These are phyloP conservation scores for Fusarium musae DNA, from an alignment of 2,329 filamentous ascomycete species.

Conservation along the genomic window DNA sequence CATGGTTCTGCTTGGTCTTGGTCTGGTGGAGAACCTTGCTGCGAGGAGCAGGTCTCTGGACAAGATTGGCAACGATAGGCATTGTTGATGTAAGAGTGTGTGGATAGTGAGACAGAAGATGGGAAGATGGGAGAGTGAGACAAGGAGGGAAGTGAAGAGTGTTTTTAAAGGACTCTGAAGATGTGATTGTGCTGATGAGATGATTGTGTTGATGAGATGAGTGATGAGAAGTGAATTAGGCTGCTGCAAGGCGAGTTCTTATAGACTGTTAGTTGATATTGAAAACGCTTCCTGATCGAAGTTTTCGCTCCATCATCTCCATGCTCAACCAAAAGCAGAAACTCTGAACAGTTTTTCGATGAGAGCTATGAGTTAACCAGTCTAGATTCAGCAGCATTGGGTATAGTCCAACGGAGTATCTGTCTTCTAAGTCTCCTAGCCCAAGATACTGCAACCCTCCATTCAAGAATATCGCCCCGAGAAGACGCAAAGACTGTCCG, in stretches of 20 bases:
- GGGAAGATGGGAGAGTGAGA: neutral
- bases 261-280: neutral
- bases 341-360: neutral
- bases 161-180: neutral
- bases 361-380: neutral
- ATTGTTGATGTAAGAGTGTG: neutral
- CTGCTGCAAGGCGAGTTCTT: slow-evolving; percentile 2
- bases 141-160: neutral
- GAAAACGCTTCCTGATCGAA: neutral
- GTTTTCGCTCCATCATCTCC: neutral
- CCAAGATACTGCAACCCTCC: neutral
- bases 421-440: neutral
- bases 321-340: neutral
- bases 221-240: slow-evolving; percentile 6
- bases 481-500: neutral
- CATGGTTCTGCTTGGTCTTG: neutral
- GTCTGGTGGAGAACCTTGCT: neutral
- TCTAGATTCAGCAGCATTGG: neutral
- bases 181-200: neutral
- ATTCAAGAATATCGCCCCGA: no score
- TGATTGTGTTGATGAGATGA: slow-evolving; percentile 6
- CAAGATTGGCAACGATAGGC: slow-evolving; percentile 9
- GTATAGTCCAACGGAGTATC: neutral
- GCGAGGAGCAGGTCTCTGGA: neutral
- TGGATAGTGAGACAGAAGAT: neutral